Conservation (phyloP, 2,329 filamentous ascomycete species). For the Neonectria coccinea region DNA sequence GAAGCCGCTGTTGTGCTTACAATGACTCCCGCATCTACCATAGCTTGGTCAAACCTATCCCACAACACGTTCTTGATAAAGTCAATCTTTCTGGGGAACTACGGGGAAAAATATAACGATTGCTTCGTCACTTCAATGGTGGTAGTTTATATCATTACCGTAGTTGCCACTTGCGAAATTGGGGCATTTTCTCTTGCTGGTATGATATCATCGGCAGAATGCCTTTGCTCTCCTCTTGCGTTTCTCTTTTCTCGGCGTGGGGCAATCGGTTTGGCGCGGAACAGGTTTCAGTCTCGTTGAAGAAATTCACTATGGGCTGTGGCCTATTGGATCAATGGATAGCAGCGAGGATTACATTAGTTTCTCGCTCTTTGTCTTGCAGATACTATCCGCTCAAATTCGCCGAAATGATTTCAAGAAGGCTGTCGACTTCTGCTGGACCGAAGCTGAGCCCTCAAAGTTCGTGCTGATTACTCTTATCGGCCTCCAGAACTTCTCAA, state of each 20-base stretch:
- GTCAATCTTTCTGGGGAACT: conserved; percentile 13
- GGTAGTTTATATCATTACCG: neutral
- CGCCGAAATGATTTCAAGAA: neutral
- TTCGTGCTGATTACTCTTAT: neutral
- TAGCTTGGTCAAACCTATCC: conserved; percentile 24
- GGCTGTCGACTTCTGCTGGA: neutral
- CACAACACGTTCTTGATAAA: conserved; percentile 8
- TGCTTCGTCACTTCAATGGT: neutral
- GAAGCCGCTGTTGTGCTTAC: conserved; percentile 13
- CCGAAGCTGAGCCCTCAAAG: neutral
- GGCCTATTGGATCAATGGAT: neutral
- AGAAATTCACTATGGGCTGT: neutral
- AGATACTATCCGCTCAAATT: conserved; percentile 1
- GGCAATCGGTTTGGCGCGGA: neutral
- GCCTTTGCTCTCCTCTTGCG: neutral
- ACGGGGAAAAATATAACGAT: conserved; percentile 17
- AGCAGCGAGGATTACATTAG: neutral
- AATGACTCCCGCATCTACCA: conserved; percentile 22
- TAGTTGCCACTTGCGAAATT: neutral
- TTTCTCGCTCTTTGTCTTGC: conserved; percentile 1
- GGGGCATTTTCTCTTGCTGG: too few species aligned
- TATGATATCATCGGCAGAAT: too few species aligned
- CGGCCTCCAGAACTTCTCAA: conserved; percentile 5
- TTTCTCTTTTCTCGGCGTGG: neutral
- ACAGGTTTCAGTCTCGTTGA: neutral